phyloP scores from a whole-genome alignment of 257 asterid species.

The Oldenlandia corymbosa region DNA sequence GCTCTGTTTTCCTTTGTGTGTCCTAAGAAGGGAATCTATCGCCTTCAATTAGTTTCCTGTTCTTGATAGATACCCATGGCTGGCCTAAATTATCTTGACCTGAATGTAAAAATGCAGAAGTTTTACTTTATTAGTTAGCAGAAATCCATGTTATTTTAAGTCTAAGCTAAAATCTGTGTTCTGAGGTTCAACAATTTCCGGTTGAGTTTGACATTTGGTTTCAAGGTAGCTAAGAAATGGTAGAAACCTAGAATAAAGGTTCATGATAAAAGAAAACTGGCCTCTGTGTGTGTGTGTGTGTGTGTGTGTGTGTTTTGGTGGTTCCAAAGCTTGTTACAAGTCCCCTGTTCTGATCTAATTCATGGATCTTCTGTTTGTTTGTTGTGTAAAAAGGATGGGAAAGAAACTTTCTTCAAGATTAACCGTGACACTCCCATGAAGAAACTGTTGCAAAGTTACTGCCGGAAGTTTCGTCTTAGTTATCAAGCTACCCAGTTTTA shows the following conservation, averaged over 20 bases:
- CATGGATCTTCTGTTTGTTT: background rate
- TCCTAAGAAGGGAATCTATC: too few species aligned
- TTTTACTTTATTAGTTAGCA: background rate
- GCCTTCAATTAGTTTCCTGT: too few species aligned
- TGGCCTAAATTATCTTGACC: background rate
- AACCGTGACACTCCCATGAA: conserved; percentile 6
- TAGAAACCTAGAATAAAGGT: background rate
- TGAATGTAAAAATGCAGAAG: too few species aligned
- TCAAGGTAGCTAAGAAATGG: background rate
- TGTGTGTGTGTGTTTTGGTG: background rate
- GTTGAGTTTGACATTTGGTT: background rate
- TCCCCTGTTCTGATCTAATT: background rate
- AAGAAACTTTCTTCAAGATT: conserved; percentile 6
- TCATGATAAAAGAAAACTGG: background rate
- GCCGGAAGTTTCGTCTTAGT: conserved; percentile 6
- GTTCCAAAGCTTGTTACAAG: background rate
- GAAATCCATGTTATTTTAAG: background rate
- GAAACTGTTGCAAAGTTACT: conserved; percentile 9
- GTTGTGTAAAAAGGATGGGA: conserved; percentile 5
- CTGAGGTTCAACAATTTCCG: background rate
- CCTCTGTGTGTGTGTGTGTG: too few species aligned
- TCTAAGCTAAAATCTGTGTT: background rate
- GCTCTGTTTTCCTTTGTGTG: too few species aligned
- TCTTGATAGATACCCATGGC: too few species aligned
- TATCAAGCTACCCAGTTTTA: conserved; percentile 3